phyloP scores from a whole-genome alignment of 2,329 filamentous ascomycete genomes.

The Botryotinia calthae region DNA sequence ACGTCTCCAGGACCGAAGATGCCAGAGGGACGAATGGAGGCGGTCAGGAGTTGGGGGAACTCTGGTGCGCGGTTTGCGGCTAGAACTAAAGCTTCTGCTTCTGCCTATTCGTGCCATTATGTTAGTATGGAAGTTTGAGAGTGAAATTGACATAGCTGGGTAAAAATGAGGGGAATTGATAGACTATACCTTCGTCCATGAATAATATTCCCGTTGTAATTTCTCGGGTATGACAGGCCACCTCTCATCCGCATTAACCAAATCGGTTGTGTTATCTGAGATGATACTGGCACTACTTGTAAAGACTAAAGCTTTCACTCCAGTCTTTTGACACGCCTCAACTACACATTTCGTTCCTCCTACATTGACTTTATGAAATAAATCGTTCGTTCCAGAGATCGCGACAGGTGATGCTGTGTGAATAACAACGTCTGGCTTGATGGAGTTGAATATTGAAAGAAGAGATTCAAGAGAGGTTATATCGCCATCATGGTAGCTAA shows the following conservation, averaged over 20 bases:
- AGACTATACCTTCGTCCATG: constrained; percentile 66
- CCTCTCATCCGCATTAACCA: constrained; percentile 80
- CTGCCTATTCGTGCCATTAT: constrained; percentile 47
- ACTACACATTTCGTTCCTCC: constrained; percentile 79
- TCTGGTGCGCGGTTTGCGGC: constrained; percentile 63
- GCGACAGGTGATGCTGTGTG: constrained; percentile 78
- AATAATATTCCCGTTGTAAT: constrained; percentile 77
- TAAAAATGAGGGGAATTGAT: not conserved
- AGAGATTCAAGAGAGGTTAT: constrained; percentile 67
- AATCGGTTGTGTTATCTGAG: constrained; percentile 74
- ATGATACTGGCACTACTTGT: constrained; percentile 87
- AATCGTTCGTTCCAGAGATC: constrained; percentile 52
- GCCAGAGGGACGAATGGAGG: constrained; percentile 77
- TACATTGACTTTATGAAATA: constrained; percentile 82
- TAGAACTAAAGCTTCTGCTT: constrained; percentile 79
- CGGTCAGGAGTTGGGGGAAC: constrained; percentile 62
- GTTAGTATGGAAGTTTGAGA: not conserved
- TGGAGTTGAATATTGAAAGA: constrained; percentile 59
- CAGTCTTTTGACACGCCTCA: constrained; percentile 65
- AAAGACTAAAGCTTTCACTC: constrained; percentile 81
- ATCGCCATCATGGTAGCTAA: constrained; percentile 72
- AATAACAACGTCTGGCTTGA: constrained; percentile 78
- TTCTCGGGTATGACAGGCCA: constrained; percentile 73
- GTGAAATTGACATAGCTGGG: not conserved
- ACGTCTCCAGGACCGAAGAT: constrained; percentile 91